Percentiles rank a stretch among this genome's conserved stretches.
Evolutionary conservation across 352 stramenopile species (phyloP).

Genomic region (Hyphochytrium catenoides): DNA sequence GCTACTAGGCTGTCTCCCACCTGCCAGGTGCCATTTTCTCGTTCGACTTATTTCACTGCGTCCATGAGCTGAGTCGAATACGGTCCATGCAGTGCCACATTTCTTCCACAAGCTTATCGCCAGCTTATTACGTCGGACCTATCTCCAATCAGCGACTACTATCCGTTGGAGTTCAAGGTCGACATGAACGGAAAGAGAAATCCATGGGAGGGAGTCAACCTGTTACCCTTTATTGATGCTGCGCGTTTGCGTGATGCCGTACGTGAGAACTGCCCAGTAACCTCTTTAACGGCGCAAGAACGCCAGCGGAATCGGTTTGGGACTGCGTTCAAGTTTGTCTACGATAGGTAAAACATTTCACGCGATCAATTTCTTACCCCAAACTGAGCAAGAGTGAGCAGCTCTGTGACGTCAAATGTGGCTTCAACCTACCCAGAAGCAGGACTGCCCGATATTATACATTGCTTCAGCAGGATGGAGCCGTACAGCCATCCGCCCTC

Average conservation of each 20-base stretch:
- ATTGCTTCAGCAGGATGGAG: no score
- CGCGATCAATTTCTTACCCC: conserved; percentile 1
- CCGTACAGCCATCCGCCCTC: no score
- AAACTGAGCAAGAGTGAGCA: conserved; percentile 21
- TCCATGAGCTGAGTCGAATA: no score
- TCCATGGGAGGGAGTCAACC: conserved; percentile 95
- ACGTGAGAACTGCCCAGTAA: conserved; percentile 61
- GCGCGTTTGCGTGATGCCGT: conserved; percentile 73
- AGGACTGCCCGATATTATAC: no score
- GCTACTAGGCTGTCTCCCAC: conserved; percentile 87
- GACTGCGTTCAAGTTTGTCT: conserved; percentile 51
- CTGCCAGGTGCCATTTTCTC: no score
- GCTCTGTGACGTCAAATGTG: conserved; percentile 5
- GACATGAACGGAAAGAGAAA: conserved; percentile 75
- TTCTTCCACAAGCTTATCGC: conserved; percentile 73
- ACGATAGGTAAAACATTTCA: conserved; percentile 40
- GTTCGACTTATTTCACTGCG: no score
- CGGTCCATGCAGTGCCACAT: no score
- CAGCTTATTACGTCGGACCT: conserved; percentile 84
- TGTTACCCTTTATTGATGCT: conserved; percentile 95
- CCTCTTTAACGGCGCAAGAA: conserved; percentile 68
- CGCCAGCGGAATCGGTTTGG: conserved; percentile 55
- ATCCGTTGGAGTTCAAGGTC: conserved; percentile 53
- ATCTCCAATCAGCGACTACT: conserved; percentile 89
- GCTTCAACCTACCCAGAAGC: no score